These are phyloP conservation scores for Neohortaea acidophila DNA, from an alignment of 495 filamentous ascomycete species.

Conservation along the genomic window DNA sequence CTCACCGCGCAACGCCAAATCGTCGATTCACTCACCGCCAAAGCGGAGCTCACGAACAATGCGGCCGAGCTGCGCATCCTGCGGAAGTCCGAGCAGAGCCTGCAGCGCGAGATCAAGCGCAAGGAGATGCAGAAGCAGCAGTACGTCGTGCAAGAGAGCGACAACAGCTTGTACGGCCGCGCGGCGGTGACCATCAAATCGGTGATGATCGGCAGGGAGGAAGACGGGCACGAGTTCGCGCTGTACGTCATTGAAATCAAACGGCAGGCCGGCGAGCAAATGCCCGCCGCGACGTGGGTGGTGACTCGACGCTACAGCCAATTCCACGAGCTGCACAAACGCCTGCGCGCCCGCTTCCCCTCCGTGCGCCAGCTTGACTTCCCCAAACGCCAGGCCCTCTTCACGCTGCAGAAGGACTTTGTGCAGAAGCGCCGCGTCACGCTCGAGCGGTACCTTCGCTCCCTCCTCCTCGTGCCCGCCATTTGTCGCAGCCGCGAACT, in stretches of 20 bases:
- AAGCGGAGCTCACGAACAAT: conserved; percentile 95
- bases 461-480: conserved; percentile 72
- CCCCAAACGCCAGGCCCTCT: conserved; percentile 74
- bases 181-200: conserved; percentile 78
- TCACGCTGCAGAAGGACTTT: conserved; percentile 94
- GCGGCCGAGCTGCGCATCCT: conserved; percentile 82
- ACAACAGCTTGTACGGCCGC: conserved; percentile 90
- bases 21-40: conserved; percentile 76
- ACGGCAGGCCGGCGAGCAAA: conserved; percentile 58
- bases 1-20: conserved; percentile 77
- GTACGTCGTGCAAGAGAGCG: conserved; percentile 93
- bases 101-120: conserved; percentile 78
- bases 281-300: conserved; percentile 33
- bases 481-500: conserved; percentile 89
- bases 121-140: conserved; percentile 95
- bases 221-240: conserved; percentile 86
- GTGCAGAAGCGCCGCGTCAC: conserved; percentile 70
- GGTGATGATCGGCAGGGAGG: conserved; percentile 79
- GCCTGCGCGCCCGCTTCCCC: conserved; percentile 66
- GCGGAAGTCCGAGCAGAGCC: conserved; percentile 81
- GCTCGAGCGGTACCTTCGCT: conserved; percentile 72
- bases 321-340: conserved; percentile 89
- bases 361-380: conserved; percentile 83
- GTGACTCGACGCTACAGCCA: conserved; percentile 60
- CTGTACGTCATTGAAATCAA: conserved; percentile 87